Percentiles rank a stretch among this genome's conserved stretches.
phyloP scores from a whole-genome alignment of 768 basidiomycete genomes.

The Tylopilus plumbeoviolaceoides region DNA sequence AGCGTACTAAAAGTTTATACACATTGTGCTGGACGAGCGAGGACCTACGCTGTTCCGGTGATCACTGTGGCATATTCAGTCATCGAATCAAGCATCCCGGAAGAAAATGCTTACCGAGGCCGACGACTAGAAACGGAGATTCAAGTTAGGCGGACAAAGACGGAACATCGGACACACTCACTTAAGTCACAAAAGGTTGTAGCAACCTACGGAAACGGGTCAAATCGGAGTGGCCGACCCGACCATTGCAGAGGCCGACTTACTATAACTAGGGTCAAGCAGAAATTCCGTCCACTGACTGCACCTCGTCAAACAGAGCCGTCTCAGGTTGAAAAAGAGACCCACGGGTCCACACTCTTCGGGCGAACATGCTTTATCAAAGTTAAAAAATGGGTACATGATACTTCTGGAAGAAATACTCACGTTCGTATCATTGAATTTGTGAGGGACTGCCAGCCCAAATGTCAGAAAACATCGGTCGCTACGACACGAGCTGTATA shows the following conservation, averaged over 20 bases:
- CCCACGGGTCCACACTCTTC: constrained; percentile 47
- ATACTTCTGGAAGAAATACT: neutral
- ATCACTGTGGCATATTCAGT: constrained; percentile 35
- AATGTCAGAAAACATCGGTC: neutral
- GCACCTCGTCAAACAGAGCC: constrained; percentile 26
- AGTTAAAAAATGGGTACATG: neutral
- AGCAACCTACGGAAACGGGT: constrained; percentile 23
- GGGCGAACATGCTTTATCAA: constrained; percentile 41
- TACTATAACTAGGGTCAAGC: constrained; percentile 44
- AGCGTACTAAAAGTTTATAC: neutral
- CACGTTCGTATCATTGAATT: constrained; percentile 46
- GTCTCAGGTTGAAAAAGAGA: neutral
- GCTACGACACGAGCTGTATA: neutral
- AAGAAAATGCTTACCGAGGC: constrained; percentile 6
- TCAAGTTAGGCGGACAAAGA: neutral
- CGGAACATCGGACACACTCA: constrained; percentile 22
- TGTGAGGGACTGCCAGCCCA: constrained; percentile 37
- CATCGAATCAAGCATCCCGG: neutral
- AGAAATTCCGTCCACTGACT: constrained; percentile 40
- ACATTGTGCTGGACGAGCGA: neutral
- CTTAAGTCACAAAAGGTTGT: constrained; percentile 43
- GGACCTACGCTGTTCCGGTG: constrained; percentile 45
- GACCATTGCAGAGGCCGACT: constrained; percentile 14
- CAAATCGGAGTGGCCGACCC: neutral
- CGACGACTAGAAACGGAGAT: constrained; percentile 1